phyloP scores from a whole-genome alignment of 768 basidiomycete genomes.

The Tylopilus felleus region DNA sequence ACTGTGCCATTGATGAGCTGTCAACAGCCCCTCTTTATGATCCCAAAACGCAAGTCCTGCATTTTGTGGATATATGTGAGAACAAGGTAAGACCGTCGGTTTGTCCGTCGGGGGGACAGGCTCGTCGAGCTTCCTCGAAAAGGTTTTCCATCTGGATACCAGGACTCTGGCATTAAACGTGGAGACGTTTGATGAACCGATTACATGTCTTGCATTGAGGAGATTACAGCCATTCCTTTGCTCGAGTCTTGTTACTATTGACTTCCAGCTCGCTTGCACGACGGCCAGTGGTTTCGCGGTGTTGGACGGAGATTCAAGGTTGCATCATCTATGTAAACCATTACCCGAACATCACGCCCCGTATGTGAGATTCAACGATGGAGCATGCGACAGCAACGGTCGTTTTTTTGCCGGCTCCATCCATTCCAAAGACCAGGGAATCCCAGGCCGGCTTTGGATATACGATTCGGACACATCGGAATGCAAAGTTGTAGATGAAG shows the following conservation, averaged over 20 bases:
- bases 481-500: slow-evolving; percentile 53
- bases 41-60: slow-evolving; percentile 45
- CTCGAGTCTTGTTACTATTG: not conserved
- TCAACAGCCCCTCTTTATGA: slow-evolving; percentile 61
- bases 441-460: slow-evolving; percentile 57
- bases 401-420: slow-evolving; percentile 68
- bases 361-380: slow-evolving; percentile 66
- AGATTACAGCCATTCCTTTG: slow-evolving; percentile 11
- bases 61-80: slow-evolving; percentile 62
- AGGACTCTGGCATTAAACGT: slow-evolving; percentile 36
- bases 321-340: slow-evolving; percentile 52
- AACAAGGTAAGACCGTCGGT: slow-evolving; percentile 12
- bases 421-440: slow-evolving; percentile 42
- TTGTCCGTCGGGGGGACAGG: not conserved
- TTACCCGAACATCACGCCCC: slow-evolving; percentile 39
- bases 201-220: slow-evolving; percentile 58
- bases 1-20: not conserved
- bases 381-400: slow-evolving; percentile 61
- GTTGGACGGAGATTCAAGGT: slow-evolving; percentile 29
- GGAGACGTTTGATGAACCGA: slow-evolving; percentile 51
- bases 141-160: slow-evolving; percentile 39
- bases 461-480: slow-evolving; percentile 50
- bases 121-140: not conserved
- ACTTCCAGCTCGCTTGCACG: slow-evolving; percentile 18
- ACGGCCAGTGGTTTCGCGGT: slow-evolving; percentile 22